Evolutionary conservation across 805 yeast genomes (phyloP).

Genomic region (Candida krabiensis): DNA sequence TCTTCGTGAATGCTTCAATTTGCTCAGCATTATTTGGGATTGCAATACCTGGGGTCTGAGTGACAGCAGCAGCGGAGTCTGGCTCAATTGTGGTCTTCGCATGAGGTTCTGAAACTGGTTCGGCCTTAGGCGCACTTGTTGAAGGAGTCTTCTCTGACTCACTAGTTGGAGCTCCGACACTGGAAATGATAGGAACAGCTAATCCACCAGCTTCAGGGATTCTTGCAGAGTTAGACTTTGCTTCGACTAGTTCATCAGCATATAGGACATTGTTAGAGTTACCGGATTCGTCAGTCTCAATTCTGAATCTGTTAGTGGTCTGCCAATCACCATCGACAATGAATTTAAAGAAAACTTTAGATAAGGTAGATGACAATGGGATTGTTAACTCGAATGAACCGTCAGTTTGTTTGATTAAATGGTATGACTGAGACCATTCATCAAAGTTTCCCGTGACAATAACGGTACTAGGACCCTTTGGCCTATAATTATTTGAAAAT

Average conservation of each 20-base stretch:
- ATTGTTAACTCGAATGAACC: constrained; percentile 33
- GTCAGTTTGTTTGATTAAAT: constrained; percentile 44
- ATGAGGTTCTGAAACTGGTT: constrained; percentile 13
- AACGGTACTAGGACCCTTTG: constrained; percentile 39
- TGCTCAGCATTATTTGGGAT: constrained; percentile 59
- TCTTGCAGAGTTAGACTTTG: constrained; percentile 30
- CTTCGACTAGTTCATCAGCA: constrained; percentile 34
- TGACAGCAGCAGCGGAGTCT: constrained; percentile 14
- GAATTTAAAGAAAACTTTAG: constrained; percentile 46
- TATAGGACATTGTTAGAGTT: constrained; percentile 51
- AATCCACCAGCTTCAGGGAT: constrained; percentile 53
- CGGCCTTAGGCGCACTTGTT: background rate
- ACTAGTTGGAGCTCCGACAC: constrained; percentile 5
- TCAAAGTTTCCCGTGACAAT: constrained; percentile 63
- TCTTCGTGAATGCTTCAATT: constrained; percentile 59
- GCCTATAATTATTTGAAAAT: constrained; percentile 26
- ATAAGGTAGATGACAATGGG: constrained; percentile 27
- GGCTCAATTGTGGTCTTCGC: too few relatives aligned
- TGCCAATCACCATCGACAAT: constrained; percentile 64
- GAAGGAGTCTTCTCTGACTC: too few relatives aligned
- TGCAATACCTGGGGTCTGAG: constrained; percentile 56
- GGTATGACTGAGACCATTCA: constrained; percentile 52
- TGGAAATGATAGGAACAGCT: constrained; percentile 23
- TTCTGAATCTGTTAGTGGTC: constrained; percentile 38
- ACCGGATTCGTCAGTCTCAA: constrained; percentile 50